Evolutionary conservation across 768 basidiomycete genomes (phyloP), one percentile per base, ranked within the genome.

Genomic region (Rhodosporidiobolus odoratus): DNA sequence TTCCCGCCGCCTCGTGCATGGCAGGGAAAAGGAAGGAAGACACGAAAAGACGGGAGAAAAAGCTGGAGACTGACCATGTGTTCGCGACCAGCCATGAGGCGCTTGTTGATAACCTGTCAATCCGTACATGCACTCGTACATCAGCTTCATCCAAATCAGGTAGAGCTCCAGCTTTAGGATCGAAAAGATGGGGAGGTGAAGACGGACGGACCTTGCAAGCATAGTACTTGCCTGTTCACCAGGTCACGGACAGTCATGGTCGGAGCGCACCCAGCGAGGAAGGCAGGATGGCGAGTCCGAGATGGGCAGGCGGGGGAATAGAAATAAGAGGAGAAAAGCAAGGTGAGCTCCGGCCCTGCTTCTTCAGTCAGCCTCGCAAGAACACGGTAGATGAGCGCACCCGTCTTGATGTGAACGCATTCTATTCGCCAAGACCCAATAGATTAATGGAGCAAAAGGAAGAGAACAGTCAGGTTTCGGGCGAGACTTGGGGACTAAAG

Each of bases 41-140:
- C 8, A 12, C 15, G 27, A 34, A 30, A 27, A 45, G 27, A 58
- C 12, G 3, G 25, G n/a, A 12, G 38, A 37, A 30, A 32, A 61
- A 23, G 48, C 48, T 10, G 8, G 54, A 13, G 52, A 78, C 86
- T 75, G 30, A 93, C 95, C 95, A 99, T 98, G 79, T 94, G 88
- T 81, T 98, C 95, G 73, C 95, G 84, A 8, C 95, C 95, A 79
- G 95, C 90, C 93, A 96, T 96, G 68, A 96, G 86, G 78, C 94
- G 92, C 85, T 98, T 98, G 87, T 95, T 97, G 82, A 97, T 93
- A 77, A 98, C 96, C 73, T 74, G 64, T 7, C 17, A 21, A 43
- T 63, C 50, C 37, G 52, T 30, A 21, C 21, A 12, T 12, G 21
- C 43, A 12, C 43, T 12, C 43, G 21, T 21, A 43, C 43, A 43